Conservation (phyloP, 2,329 filamentous ascomycete species). For the Aspergillus unguis region DNA sequence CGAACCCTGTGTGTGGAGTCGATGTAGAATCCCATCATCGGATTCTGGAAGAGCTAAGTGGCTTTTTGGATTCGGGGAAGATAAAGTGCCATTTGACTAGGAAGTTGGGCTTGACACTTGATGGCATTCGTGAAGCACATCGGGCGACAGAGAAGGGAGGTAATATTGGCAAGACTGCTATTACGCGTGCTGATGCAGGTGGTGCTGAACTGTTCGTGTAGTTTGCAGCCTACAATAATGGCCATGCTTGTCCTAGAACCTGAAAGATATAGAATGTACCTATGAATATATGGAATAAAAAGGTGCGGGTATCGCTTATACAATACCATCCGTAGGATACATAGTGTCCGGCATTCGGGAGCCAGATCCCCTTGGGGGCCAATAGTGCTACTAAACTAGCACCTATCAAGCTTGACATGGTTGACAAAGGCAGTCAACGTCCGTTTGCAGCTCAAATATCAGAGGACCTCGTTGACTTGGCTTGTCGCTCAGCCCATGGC, state of each 20-base stretch:
- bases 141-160: slow-evolving; percentile 38
- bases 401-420: background rate
- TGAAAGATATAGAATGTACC: background rate
- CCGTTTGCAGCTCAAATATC: background rate
- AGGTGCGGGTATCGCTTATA: background rate
- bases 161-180: slow-evolving; percentile 19
- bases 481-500: background rate
- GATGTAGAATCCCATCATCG: slow-evolving; percentile 39
- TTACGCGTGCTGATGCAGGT: background rate
- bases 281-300: background rate
- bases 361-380: background rate
- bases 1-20: slow-evolving; percentile 41
- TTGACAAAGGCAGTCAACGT: background rate
- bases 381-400: background rate
- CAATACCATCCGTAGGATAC: no score
- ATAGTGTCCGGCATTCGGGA: background rate
- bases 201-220: background rate
- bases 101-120: slow-evolving; percentile 25
- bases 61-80: background rate
- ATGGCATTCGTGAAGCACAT: slow-evolving; percentile 42
- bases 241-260: background rate
- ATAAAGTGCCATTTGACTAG: background rate
- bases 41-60: slow-evolving; percentile 37
- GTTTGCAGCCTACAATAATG: background rate
- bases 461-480: background rate